Percentiles rank a stretch among this genome's conserved stretches.
Evolutionary conservation across 306 rosid species (phyloP).

Genomic region (Prunus campanulata): DNA sequence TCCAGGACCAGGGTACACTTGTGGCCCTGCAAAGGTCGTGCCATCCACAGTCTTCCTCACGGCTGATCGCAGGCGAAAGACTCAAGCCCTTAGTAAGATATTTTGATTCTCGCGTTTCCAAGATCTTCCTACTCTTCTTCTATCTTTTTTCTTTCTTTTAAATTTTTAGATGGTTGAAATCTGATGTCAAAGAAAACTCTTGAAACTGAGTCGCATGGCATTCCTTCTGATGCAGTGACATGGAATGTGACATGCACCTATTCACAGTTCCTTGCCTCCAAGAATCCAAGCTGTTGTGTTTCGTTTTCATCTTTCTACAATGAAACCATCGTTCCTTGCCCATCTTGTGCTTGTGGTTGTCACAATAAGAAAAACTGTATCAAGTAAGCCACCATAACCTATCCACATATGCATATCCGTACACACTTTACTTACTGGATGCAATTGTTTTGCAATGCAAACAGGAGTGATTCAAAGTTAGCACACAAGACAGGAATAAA

Average conservation of each 20-base stretch:
- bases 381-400: conserved; percentile 45
- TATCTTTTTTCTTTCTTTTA: background rate
- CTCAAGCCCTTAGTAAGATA: conserved; percentile 60
- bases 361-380: conserved; percentile 68
- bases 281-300: conserved; percentile 90
- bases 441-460: background rate
- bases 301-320: conserved; percentile 93
- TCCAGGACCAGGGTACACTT: conserved; percentile 76
- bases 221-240: conserved; percentile 59
- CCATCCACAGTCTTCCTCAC: conserved; percentile 56
- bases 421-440: background rate
- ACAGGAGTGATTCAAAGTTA: conserved; percentile 61
- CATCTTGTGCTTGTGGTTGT: conserved; percentile 90
- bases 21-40: conserved; percentile 69
- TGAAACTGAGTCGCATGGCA: background rate
- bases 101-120: background rate
- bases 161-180: background rate
- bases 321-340: conserved; percentile 69
- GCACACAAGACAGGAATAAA: conserved; percentile 42
- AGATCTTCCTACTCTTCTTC: background rate
- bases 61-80: conserved; percentile 54
- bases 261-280: conserved; percentile 82
- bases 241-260: conserved; percentile 97
- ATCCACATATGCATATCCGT: background rate
- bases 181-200: background rate